Conservation (phyloP, 148 eudicot genomes). For the Nepenthes gracilis region DNA sequence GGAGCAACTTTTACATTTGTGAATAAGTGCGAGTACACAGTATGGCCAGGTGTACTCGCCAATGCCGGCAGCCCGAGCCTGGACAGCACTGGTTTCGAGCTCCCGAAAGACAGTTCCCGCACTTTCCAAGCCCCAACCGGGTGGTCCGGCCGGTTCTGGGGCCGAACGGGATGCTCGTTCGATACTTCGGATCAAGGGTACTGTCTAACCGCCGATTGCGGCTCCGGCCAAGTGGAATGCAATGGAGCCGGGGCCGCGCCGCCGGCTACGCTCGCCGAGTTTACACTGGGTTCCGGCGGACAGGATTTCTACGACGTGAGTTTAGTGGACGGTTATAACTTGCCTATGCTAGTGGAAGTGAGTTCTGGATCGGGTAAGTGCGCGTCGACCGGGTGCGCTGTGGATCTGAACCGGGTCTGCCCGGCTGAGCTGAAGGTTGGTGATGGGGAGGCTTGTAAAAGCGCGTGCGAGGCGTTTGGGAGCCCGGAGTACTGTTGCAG, state of each 20-base stretch:
- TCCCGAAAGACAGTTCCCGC: slow-evolving; percentile 6
- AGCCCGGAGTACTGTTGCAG: slow-evolving; percentile 47
- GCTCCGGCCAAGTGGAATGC: slow-evolving; percentile 24
- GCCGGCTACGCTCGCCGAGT: slow-evolving; percentile 8
- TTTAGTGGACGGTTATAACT: slow-evolving; percentile 16
- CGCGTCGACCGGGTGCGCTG: slow-evolving; percentile 13
- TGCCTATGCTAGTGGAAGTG: slow-evolving; percentile 8
- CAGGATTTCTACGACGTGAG: slow-evolving; percentile 17
- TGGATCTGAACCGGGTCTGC: slow-evolving; percentile 27
- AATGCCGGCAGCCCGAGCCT: slow-evolving; percentile 18
- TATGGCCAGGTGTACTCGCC: slow-evolving; percentile 26
- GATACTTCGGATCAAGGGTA: slow-evolving; percentile 10
- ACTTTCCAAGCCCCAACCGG: slow-evolving; percentile 17
- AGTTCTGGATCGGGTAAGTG: slow-evolving; percentile 12
- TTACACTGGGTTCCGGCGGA: slow-evolving; percentile 10
- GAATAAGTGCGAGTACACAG: slow-evolving; percentile 22
- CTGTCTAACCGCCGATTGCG: slow-evolving; percentile 23
- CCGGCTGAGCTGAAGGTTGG: slow-evolving; percentile 23
- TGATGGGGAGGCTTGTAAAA: slow-evolving; percentile 28
- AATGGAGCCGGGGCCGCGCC: slow-evolving; percentile 7
- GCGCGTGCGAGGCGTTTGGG: slow-evolving; percentile 38
- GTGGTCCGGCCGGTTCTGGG: slow-evolving; percentile 37
- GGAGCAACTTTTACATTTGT: slow-evolving; percentile 21
- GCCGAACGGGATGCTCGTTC: slow-evolving; percentile 23
- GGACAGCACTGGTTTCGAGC: slow-evolving; percentile 20